Percentiles rank a stretch among this genome's conserved stretches.
phyloP scores from a whole-genome alignment of 2,329 filamentous ascomycete genomes.

The Talaromyces sp. region DNA sequence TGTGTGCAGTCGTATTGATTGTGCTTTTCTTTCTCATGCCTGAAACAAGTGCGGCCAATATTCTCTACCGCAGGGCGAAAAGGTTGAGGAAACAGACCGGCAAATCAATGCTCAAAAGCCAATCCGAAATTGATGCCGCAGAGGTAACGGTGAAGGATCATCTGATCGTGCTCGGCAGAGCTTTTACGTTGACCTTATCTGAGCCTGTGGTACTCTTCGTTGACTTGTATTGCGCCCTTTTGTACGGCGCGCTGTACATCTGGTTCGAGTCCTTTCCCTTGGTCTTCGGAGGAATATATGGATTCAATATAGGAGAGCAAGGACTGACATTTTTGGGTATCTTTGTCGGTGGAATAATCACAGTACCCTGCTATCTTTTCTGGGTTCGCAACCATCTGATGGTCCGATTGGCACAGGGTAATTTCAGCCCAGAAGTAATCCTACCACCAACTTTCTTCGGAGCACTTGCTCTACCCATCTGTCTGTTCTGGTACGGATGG shows the following conservation, averaged over 20 bases:
- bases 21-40: constrained; percentile 48
- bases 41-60: constrained; percentile 30
- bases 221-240: constrained; percentile 26
- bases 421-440: constrained; percentile 50
- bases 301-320: constrained; percentile 35
- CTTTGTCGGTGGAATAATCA: constrained; percentile 35
- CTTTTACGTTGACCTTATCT: constrained; percentile 23
- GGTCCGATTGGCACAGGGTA: constrained; percentile 49
- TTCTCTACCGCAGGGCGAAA: constrained; percentile 17
- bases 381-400: constrained; percentile 49
- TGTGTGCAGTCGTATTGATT: constrained; percentile 46
- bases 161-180: constrained; percentile 21
- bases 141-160: constrained; percentile 12
- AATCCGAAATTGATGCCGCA: constrained; percentile 58
- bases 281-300: constrained; percentile 32
- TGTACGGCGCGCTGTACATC: constrained; percentile 27
- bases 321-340: constrained; percentile 42
- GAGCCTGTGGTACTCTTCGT: constrained; percentile 27
- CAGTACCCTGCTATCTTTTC: constrained; percentile 49
- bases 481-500: constrained; percentile 49
- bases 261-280: constrained; percentile 29
- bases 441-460: constrained; percentile 52
- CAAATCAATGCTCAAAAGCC: constrained; percentile 52
- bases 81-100: constrained; percentile 59
- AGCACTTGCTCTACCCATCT: constrained; percentile 47